Conservation (phyloP, 495 filamentous ascomycete genomes). For the Aspergillus wentii region DNA sequence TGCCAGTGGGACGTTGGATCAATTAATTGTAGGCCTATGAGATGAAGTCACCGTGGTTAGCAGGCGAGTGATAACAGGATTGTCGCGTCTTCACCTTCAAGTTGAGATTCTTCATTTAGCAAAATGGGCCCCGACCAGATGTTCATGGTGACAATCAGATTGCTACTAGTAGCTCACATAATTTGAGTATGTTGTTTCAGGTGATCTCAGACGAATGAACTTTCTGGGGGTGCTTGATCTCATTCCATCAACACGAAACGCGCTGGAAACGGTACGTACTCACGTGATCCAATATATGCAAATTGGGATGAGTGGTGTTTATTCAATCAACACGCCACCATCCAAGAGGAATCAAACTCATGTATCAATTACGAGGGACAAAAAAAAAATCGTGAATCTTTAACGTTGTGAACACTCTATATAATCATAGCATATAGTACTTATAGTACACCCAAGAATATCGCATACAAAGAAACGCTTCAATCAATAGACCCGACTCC, state of each 20-base stretch:
- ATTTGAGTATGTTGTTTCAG: no score
- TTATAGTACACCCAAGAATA: slow-evolving; percentile 2
- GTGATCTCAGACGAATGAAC: background rate
- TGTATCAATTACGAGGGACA: no score
- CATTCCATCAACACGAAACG: background rate
- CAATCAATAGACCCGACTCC: background rate
- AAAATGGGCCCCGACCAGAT: slow-evolving; percentile 34
- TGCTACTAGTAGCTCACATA: slow-evolving; percentile 9
- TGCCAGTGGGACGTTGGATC: slow-evolving; percentile 34
- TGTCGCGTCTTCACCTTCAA: slow-evolving; percentile 27
- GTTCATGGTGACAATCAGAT: slow-evolving; percentile 33
- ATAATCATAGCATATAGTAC: background rate
- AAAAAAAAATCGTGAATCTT: no score
- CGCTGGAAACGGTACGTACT: background rate
- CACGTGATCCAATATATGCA: no score
- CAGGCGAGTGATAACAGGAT: background rate
- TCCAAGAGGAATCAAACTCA: no score
- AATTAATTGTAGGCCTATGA: slow-evolving; percentile 32
- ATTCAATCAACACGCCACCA: no score
- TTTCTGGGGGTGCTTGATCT: no score
- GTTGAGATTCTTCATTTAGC: slow-evolving; percentile 21
- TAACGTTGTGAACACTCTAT: background rate
- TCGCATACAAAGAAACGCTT: background rate
- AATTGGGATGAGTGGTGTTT: no score
- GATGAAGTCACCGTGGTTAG: background rate